Evolutionary conservation across 495 filamentous ascomycete species (phyloP), one percentile per base, ranked within the genome.

Genomic region (Penicillium herquei): DNA sequence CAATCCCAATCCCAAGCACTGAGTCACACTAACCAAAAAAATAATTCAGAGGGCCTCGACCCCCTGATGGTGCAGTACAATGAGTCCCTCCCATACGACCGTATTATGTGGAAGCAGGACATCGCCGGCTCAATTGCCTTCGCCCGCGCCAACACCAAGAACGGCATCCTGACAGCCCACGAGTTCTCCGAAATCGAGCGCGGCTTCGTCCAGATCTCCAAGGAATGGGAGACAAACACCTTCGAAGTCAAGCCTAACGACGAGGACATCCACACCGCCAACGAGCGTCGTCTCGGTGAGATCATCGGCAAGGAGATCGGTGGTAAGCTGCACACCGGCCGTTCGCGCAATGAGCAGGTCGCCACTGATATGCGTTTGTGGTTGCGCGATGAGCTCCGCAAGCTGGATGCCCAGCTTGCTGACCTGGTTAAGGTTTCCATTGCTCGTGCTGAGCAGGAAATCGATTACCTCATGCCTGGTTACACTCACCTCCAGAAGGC

Each of bases 401-500:
- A 81, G 54, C 83, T 97, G 53, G 89, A 92, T 52, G 62, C n/a
- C 6, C 83, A 82, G 45, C 77, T 97, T 17, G 75, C 77, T 32
- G 81, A 86, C 59, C 76, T 97, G 56, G 71, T 97, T 48, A 83
- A 82, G 66, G 87, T 89, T 54, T 85, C 86, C 34, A 81, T 86
- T 51, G 78, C 77, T 18, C 81, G 92, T 16, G 91, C 93, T 17
- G 89, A 95, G 80, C 70, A 77, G 39, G 89, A 96, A 64, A 85
- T 96, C 49, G 83, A 87, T 41, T 78, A 77, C 64, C 76, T 76
- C 51, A 80, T 82, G 78, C 78, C 81, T 39, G 77, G 77, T 1
- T 98, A 98, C 73, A 96, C 92, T 5, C 92, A 97, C 69, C 73
- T 96, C 52, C 93, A 98, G 74, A 86, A 91, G 54, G 93, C 91